Conservation (phyloP, 352 stramenopile genomes). For the Globisporangium cylindrosporum region DNA sequence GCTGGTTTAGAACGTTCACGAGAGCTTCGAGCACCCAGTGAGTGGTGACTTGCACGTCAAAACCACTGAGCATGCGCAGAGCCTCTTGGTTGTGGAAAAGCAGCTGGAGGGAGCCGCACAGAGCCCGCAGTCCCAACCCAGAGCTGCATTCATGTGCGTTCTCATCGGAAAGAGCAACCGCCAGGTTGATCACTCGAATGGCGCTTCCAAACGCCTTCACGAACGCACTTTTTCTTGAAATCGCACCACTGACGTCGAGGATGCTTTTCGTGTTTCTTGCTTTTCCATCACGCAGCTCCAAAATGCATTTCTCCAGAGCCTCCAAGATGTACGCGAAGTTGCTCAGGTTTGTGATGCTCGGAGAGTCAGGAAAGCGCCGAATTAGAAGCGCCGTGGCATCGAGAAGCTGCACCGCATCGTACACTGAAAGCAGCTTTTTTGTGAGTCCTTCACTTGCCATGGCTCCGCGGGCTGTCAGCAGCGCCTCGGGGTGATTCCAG, state of each 20-base stretch:
- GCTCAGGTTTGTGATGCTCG: conserved; percentile 54
- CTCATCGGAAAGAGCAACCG: conserved; percentile 67
- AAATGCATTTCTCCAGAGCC: conserved; percentile 77
- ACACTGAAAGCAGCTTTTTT: conserved; percentile 61
- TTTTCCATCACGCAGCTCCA: conserved; percentile 60
- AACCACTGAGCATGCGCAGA: conserved; percentile 45
- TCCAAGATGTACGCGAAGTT: conserved; percentile 74
- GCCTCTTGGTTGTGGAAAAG: conserved; percentile 76
- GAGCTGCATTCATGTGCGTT: conserved; percentile 78
- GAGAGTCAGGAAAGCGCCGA: conserved; percentile 67
- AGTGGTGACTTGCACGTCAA: conserved; percentile 66
- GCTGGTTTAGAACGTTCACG: conserved; percentile 79
- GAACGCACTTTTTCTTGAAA: conserved; percentile 59
- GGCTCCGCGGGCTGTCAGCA: conserved; percentile 40
- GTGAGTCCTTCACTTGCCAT: conserved; percentile 39
- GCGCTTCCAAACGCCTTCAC: conserved; percentile 71
- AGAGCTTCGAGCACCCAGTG: conserved; percentile 81
- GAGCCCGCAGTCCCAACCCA: conserved; percentile 59
- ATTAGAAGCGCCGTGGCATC: conserved; percentile 69
- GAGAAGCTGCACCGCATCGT: conserved; percentile 72
- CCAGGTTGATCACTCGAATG: conserved; percentile 75
- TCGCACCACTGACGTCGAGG: conserved; percentile 52
- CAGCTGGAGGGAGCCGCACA: conserved; percentile 73
- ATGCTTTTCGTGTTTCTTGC: conserved; percentile 32
- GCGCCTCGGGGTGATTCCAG: conserved; percentile 67